These are phyloP conservation scores for Picochlorum sp. DNA, from an alignment of 139 green algal species.

Conservation along the genomic window DNA sequence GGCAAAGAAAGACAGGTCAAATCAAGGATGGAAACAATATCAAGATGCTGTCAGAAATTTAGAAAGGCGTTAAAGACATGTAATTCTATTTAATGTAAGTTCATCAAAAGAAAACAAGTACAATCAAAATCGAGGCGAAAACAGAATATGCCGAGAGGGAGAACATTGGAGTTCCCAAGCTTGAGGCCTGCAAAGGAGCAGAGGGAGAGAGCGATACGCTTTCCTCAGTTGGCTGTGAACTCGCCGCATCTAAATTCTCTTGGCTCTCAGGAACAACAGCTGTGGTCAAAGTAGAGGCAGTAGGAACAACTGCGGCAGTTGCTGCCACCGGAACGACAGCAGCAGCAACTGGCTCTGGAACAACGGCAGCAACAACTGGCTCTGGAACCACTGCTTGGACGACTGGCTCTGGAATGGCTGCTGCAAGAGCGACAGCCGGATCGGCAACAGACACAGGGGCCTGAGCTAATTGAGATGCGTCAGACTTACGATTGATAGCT, in stretches of 20 bases:
- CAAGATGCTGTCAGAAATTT: conserved; percentile 12
- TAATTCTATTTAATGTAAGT: conserved; percentile 4
- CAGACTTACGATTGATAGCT: not conserved
- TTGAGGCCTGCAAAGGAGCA: too few relatives aligned
- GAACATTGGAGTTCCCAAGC: too few relatives aligned
- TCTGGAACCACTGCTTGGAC: not conserved
- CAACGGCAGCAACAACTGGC: too few relatives aligned
- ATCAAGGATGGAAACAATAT: conserved; percentile 10
- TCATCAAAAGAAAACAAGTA: conserved; percentile 5
- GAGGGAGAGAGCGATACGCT: too few relatives aligned
- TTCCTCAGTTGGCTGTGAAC: too few relatives aligned
- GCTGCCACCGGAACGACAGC: too few relatives aligned
- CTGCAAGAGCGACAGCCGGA: not conserved
- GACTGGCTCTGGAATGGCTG: not conserved
- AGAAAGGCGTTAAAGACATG: conserved; percentile 1
- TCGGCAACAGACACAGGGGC: not conserved
- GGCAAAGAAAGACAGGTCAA: not conserved
- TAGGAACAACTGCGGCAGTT: too few relatives aligned
- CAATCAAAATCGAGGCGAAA: not conserved
- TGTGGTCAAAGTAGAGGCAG: too few relatives aligned
- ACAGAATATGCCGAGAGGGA: too few relatives aligned
- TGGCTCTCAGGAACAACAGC: too few relatives aligned
- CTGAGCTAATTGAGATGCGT: not conserved
- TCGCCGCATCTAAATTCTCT: too few relatives aligned
- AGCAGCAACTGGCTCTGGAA: too few relatives aligned